Base-by-base conservation (phyloP, 352 stramenopile species). In the Phytopythium mirpurense region DNA sequence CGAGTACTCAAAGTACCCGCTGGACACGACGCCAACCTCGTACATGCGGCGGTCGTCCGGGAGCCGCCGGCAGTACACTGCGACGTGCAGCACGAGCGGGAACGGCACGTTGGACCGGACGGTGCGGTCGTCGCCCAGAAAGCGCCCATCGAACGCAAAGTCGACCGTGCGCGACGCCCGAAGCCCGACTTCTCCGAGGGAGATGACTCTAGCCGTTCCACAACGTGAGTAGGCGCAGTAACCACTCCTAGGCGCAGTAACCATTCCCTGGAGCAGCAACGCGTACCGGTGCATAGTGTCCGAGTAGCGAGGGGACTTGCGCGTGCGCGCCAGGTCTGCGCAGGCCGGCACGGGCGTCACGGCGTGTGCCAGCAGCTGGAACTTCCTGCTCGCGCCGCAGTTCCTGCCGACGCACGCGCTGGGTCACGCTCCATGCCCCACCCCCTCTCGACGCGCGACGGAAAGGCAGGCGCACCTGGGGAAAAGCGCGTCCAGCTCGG, bases 1-100 rank as follows among this genome's bases (percentile, higher is more conserved):
- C 15, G 68, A 77, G 46, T 90, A 70, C 56, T 93, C 83, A 55
- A 90, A 93, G 51, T 93, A 93, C 15, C 69, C 79, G 49, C 82
- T 78, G 5, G 64, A 56, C 15, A 74, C 59, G 11, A 90, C 57
- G 14, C 81, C 79, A 9, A 93, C 59, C 12, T 72, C 48, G 56
- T 74, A 88, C 21, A 57, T 45, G 7, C 58, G 44, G 32, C 52
- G 40, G 50, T 70, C 42, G 26, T 64, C 52, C 24, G 65, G 48
- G 8, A 57, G 31, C 16, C 59, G 55, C 27, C 55, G 49, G 36
- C 69, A 72, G 31, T 85, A 78, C 11, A 90, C 74, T 0, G 70
- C 75, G 11, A 88, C 64, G 57, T 83, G 73, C 50, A 86, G 71
- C 14, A 69, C 71, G 31, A 60, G 74, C 23, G 71, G 51, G 57